Evolutionary conservation across 1,139 yeast genomes (phyloP).

Genomic region (Eremothecium gossypii): DNA sequence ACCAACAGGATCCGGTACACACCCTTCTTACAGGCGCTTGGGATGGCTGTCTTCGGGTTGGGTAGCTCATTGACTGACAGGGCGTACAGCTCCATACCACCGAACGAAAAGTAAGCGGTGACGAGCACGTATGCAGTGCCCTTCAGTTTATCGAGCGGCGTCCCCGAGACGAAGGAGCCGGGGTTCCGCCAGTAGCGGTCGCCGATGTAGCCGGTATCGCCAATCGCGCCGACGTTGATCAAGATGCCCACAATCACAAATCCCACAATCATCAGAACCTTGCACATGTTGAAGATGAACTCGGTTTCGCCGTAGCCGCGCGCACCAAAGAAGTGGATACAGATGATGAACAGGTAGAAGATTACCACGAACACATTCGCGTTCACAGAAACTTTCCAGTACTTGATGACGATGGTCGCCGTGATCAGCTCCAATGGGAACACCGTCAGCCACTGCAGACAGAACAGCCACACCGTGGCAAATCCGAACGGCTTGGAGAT

Average conservation of each 20-base stretch:
- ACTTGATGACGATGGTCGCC: slow-evolving; percentile 58
- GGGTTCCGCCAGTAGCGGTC: slow-evolving; percentile 51
- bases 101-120: slow-evolving; percentile 76
- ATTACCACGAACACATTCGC: slow-evolving; percentile 58
- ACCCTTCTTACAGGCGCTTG: slow-evolving; percentile 63
- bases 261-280: slow-evolving; percentile 51
- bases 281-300: slow-evolving; percentile 46
- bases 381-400: slow-evolving; percentile 50
- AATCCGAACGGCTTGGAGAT: slow-evolving; percentile 74
- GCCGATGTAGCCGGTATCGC: slow-evolving; percentile 51
- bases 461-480: slow-evolving; percentile 72
- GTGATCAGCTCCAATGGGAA: slow-evolving; percentile 73
- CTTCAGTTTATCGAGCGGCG: slow-evolving; percentile 37
- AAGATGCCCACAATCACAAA: slow-evolving; percentile 54
- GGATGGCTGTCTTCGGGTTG: slow-evolving; percentile 64
- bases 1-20: slow-evolving; percentile 60
- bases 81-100: slow-evolving; percentile 75
- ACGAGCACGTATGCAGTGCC: slow-evolving; percentile 78
- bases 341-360: slow-evolving; percentile 46
- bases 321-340: slow-evolving; percentile 55
- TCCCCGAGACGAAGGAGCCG: slow-evolving; percentile 38
- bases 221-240: slow-evolving; percentile 57
- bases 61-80: slow-evolving; percentile 80
- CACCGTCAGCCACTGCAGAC: slow-evolving; percentile 70
- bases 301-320: slow-evolving; percentile 71